phyloP scores from a whole-genome alignment of 257 asterid species.

The Oldenlandia corymbosa region DNA sequence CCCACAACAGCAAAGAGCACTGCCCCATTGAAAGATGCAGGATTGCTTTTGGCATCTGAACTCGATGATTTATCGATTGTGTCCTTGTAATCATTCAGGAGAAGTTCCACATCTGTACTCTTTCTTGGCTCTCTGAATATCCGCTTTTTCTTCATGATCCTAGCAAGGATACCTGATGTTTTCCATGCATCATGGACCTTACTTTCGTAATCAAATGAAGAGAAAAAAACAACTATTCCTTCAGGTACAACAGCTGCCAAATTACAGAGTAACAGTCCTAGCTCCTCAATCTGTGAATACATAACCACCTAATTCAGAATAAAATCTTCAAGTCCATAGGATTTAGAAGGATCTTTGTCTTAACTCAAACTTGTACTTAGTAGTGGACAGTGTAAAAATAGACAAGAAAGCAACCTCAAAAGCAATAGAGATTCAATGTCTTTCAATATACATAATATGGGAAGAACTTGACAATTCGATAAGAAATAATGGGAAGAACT shows the following conservation, averaged over 20 bases:
- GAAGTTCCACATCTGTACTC: slow-evolving; percentile 68
- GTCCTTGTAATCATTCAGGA: slow-evolving; percentile 68
- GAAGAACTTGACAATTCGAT: neutral
- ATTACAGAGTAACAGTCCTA: slow-evolving; percentile 78
- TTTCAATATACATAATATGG: neutral
- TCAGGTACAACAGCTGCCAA: slow-evolving; percentile 75
- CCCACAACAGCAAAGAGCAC: slow-evolving; percentile 93
- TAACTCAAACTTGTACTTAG: neutral
- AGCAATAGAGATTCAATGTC: neutral
- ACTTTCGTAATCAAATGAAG: slow-evolving; percentile 82
- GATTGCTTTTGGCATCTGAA: slow-evolving; percentile 13
- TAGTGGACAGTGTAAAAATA: neutral
- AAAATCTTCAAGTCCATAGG: slow-evolving; percentile 3
- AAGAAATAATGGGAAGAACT: neutral
- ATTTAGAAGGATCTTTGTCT: neutral
- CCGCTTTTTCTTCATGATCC: slow-evolving; percentile 67
- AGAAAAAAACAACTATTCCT: slow-evolving; percentile 87
- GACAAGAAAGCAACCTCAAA: neutral
- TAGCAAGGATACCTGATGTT: slow-evolving; percentile 64
- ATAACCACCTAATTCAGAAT: slow-evolving; percentile 13
- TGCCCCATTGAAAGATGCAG: slow-evolving; percentile 60
- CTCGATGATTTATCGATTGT: slow-evolving; percentile 45
- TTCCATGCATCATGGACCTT: slow-evolving; percentile 77
- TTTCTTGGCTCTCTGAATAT: slow-evolving; percentile 89
- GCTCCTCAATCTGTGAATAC: slow-evolving; percentile 67